Evolutionary conservation across 345 rosid genomes (phyloP), one percentile per base, ranked within the genome.

Genomic region (Eucalyptus erythrocorys): DNA sequence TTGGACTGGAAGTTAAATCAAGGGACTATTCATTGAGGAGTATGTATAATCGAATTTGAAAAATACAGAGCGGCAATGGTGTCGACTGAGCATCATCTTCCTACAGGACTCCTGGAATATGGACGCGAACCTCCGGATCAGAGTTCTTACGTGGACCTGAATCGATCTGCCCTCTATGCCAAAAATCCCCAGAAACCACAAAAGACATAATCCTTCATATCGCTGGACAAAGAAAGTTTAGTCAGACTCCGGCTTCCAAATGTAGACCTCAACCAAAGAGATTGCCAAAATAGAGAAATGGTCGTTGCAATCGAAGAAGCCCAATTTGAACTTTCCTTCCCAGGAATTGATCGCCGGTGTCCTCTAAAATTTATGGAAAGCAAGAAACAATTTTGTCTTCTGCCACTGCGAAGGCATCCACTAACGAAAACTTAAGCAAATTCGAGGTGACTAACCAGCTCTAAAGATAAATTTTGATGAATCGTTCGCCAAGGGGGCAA

Each of bases 181-280:
- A 64, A n/a, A 64, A 64, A 64, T n/a, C 5, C 37, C 21, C 21
- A n/a, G 21, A n/a, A 64, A 64, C 76, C 34, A 64, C 37, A 15
- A 0, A n/a, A 0, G 7, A n/a, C 21, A 7, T 64, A n/a, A 6
- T n/a, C 5, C 19, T n/a, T 14, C n/a, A 0, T 15, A 7, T 14
- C 2, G 21, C 34, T n/a, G 10, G 21, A n/a, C 37, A 15, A 14
- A 64, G 40, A 34, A 64, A n/a, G 76, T 64, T 64, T n/a, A 34
- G 76, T n/a, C 21, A 7, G 40, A 7, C 40, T n/a, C 76, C 10
- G 4, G 5, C 34, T n/a, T 64, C 34, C 37, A 15, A 64, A 64
- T 64, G 11, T 2, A 64, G 19, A 64, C n/a, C 19, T 64, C 37
- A 8, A 64, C 17, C 19, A 14, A 32, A 4, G 71, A n/a, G 76